Conservation (phyloP, 129 eudicot species). For the Logfia minima region DNA sequence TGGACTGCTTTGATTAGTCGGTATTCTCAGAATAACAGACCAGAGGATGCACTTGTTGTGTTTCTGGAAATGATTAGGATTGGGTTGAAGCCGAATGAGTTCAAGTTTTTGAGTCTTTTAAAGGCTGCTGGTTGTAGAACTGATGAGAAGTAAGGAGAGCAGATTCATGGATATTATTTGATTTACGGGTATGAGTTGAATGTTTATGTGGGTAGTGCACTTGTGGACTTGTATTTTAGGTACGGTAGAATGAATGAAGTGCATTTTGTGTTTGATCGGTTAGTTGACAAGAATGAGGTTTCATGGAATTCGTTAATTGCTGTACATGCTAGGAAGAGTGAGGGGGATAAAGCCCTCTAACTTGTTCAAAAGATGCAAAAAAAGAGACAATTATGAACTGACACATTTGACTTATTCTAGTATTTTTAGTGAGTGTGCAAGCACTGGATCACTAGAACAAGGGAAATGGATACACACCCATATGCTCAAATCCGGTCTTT, state of each 20-base stretch:
- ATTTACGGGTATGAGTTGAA: constrained; percentile 48
- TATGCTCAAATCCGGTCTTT: constrained; percentile 61
- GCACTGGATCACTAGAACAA: constrained; percentile 71
- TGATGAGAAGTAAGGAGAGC: constrained; percentile 44
- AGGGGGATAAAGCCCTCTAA: constrained; percentile 57
- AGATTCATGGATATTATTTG: constrained; percentile 48
- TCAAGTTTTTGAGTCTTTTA: constrained; percentile 69
- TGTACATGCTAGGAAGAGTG: constrained; percentile 63
- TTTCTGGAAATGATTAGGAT: constrained; percentile 46
- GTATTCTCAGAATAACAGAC: constrained; percentile 54
- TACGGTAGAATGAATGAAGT: constrained; percentile 59
- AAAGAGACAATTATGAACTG: constrained; percentile 43
- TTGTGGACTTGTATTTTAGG: constrained; percentile 74
- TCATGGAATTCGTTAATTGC: constrained; percentile 84
- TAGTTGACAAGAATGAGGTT: constrained; percentile 60
- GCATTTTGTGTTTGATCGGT: constrained; percentile 43
- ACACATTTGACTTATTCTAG: constrained; percentile 76
- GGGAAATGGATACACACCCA: constrained; percentile 84
- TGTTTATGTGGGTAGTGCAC: constrained; percentile 82
- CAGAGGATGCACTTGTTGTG: constrained; percentile 49
- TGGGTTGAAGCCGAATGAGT: constrained; percentile 68
- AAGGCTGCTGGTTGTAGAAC: constrained; percentile 60
- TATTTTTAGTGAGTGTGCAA: constrained; percentile 62
- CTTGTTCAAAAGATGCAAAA: constrained; percentile 66
- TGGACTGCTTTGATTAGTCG: constrained; percentile 77